Percentiles rank a stretch among this genome's conserved stretches.
phyloP scores from a whole-genome alignment of 306 rosid species.

The Citrullus colocynthis region DNA sequence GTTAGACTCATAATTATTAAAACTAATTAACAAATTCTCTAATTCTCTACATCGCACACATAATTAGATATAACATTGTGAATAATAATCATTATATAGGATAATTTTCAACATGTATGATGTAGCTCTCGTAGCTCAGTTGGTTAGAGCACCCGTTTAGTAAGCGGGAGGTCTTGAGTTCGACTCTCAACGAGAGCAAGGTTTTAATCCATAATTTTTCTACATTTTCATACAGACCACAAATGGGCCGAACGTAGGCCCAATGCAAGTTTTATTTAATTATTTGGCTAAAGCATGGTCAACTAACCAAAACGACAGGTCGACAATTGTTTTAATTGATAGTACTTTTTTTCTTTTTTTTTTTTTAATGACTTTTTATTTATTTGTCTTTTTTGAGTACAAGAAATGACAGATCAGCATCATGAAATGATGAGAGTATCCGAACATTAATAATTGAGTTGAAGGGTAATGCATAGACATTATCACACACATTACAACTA shows the following conservation, averaged over 20 bases:
- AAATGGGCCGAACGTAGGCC: background rate
- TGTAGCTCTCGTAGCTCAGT: background rate
- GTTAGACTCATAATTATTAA: too few species aligned
- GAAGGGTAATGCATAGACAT: background rate
- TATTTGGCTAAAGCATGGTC: background rate
- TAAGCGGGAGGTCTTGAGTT: constrained; percentile 9
- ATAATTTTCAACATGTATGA: accelerated
- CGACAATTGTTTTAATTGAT: background rate
- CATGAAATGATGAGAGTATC: background rate
- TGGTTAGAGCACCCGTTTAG: constrained; percentile 6
- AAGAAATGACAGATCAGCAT: background rate
- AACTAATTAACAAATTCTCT: too few species aligned
- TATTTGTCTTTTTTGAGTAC: background rate
- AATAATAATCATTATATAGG: too few species aligned
- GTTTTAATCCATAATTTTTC: background rate
- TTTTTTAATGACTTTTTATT: too few species aligned
- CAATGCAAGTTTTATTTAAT: background rate
- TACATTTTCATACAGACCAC: background rate
- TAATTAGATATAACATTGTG: too few species aligned
- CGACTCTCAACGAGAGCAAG: background rate
- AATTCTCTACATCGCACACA: background rate
- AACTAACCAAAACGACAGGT: background rate
- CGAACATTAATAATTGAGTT: background rate
- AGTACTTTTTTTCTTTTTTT: background rate
- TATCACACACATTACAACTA: background rate